phyloP scores from a whole-genome alignment of 2,329 filamentous ascomycete species.

The Trichoderma simmonsii region DNA sequence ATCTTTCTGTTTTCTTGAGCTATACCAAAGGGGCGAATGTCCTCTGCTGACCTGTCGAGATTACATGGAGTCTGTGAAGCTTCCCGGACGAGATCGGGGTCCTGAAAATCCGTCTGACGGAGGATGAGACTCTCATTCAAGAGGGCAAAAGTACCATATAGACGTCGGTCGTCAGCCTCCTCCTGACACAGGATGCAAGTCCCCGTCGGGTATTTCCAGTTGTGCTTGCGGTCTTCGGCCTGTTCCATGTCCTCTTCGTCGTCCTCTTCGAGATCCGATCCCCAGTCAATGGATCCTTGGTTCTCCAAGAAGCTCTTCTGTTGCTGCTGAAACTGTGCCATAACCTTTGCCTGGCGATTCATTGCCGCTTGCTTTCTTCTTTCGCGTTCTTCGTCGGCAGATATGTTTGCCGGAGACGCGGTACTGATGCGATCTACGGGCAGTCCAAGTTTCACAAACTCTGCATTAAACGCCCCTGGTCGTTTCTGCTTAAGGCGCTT shows the following conservation, averaged over 20 bases:
- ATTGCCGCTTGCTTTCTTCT: conserved; percentile 86
- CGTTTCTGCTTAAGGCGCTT: conserved; percentile 81
- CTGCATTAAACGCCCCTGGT: conserved; percentile 67
- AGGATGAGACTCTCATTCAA: conserved; percentile 83
- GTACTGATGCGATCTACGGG: conserved; percentile 77
- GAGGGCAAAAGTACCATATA: conserved; percentile 92
- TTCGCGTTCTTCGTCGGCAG: conserved; percentile 70
- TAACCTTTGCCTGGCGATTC: conserved; percentile 86
- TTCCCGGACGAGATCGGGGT: conserved; percentile 81
- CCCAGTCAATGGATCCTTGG: conserved; percentile 85
- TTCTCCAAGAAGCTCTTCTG: conserved; percentile 92
- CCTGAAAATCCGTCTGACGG: conserved; percentile 78
- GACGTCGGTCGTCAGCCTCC: conserved; percentile 80
- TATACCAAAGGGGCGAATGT: conserved; percentile 83
- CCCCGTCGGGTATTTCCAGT: conserved; percentile 85
- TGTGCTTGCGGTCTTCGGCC: conserved; percentile 60
- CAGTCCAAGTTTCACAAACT: conserved; percentile 62
- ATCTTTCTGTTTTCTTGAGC: conserved; percentile 78
- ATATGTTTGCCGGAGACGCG: conserved; percentile 69
- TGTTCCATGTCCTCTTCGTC: conserved; percentile 60
- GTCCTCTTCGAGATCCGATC: conserved; percentile 70
- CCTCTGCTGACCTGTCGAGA: conserved; percentile 80
- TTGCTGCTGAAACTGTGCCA: conserved; percentile 97
- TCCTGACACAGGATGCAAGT: conserved; percentile 97
- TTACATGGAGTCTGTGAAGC: conserved; percentile 73